Evolutionary conservation across 495 filamentous ascomycete species (phyloP), one percentile per base, ranked within the genome.

Genomic region (Platismatia glauca): DNA sequence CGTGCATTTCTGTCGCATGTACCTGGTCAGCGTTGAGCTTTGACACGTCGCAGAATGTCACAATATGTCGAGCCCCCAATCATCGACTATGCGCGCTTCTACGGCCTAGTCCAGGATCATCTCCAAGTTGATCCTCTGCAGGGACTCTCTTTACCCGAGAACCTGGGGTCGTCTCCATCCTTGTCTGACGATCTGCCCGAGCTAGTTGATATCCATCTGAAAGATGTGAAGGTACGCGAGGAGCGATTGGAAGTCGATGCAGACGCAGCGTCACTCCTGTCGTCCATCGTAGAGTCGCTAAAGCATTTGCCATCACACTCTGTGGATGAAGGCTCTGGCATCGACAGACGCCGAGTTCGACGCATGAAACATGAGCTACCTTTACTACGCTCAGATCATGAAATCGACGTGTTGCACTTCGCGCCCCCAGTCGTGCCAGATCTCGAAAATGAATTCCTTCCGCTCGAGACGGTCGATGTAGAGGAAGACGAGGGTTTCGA

Each of bases 321-420:
- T n/a, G n/a, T n/a, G 8, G 41, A 57, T 8, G 62, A 67, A 31
- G 64, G 69, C 72, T 11, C 60, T 13, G 60, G 55, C 27, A 63
- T 82, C 35, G 61, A 72, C 11, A 69, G 74, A 33, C 69, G 67
- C 58, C 60, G 58, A 7, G 43, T 68, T 16, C 62, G 67, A 27
- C 59, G 63, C 13, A 53, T 82, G 22, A 84, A 81, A 63, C 18
- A 84, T 3, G 82, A 87, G 20, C 39, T 69, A 2, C 82, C 84
- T 0, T 61, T 81, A 0, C 76, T 88, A 12, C 68, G 66, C 12
- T 79, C 71, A 24, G 79, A 84, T 64, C 73, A 78, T 60, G 77
- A 79, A 6, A 67, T 68, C 13, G 79, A 85, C 60, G 73, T 74
- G 41, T 68, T 75, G 22, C 69, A 63, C 37, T 72, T 85, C 58